Evolutionary conservation across 371 early-diverging fungal genomes (phyloP), one percentile per base, ranked within the genome.

Genomic region (Mucor velutinosus): DNA sequence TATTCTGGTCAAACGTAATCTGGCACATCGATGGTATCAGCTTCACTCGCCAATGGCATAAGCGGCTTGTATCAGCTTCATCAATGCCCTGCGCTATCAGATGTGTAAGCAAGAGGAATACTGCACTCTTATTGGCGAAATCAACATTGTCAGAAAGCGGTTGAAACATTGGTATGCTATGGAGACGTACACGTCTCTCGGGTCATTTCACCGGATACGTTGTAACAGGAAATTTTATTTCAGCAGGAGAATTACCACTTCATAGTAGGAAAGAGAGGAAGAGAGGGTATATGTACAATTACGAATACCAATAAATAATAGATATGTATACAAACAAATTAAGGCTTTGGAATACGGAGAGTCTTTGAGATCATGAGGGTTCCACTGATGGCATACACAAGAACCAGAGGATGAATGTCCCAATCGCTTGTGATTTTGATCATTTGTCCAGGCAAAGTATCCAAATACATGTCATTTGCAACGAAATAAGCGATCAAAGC

Each of bases 361-460:
- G 91, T 87, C 67, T 87, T 86, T 69, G 85, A 91, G 65, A 93
- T 90, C 93, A 95, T 95, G 12, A 90, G 76, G 3, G 93, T 87
- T 14, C 95, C 96, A 69, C 89, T 90, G 30, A 92, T 47, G 14
- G 82, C 93, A 78, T 89, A 95, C 62, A 93, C 73, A n/a, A 90
- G 74, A 2, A 90, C 92, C 59, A 93, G 74, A 33, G 92, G 93
- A 76, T 95, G 94, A 39, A 94, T 74, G 19, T 86, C 87, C 80
- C 87, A 90, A 25, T 69, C 76, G 27, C 57, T 58, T 30, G 70
- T 71, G 11, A 79, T 53, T 72, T 77, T 72, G 66, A 84, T 37
- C 66, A 82, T 27, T 72, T 78, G 39, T 67, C 84, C 66, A 71
- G 89, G 67, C 67, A 86, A 62, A 67, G 77, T 27, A 67, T 87